Percentiles rank a stretch among this genome's conserved stretches.
These are phyloP conservation scores for Auricularia auricula-judae DNA, from an alignment of 768 basidiomycete species.

Conservation along the genomic window DNA sequence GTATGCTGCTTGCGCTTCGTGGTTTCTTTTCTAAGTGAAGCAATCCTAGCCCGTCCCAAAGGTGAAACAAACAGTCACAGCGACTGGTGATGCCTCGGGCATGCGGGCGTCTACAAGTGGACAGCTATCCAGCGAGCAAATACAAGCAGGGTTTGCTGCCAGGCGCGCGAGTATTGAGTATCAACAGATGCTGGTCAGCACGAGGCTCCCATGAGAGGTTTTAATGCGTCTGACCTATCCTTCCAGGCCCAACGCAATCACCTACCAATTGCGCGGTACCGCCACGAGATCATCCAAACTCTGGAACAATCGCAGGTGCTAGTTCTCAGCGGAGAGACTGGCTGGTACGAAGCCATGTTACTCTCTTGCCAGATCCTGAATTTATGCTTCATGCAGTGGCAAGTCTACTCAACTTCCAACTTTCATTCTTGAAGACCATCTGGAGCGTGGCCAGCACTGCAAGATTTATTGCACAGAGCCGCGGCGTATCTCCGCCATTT, in stretches of 20 bases:
- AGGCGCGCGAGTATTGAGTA: constrained; percentile 57
- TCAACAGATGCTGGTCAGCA: constrained; percentile 78
- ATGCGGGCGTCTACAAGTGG: background rate
- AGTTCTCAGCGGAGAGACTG: constrained; percentile 77
- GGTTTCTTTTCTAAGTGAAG: background rate
- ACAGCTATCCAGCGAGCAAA: constrained; percentile 30
- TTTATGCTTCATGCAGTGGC: constrained; percentile 40
- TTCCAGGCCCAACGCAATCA: constrained; percentile 57
- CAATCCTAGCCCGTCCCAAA: background rate
- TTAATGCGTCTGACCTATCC: constrained; percentile 2
- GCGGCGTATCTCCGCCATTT: constrained; percentile 90
- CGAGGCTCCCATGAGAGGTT: background rate
- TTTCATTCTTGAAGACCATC: constrained; percentile 85
- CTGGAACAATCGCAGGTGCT: constrained; percentile 72
- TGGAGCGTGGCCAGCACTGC: constrained; percentile 69
- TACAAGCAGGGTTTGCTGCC: constrained; percentile 47
- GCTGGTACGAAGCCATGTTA: constrained; percentile 36
- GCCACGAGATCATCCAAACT: constrained; percentile 55
- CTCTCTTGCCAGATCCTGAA: constrained; percentile 20
- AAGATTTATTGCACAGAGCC: constrained; percentile 95
- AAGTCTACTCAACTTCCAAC: constrained; percentile 95
- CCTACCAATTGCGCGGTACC: constrained; percentile 80
- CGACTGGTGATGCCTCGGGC: background rate
- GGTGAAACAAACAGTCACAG: background rate
- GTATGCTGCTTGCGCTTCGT: constrained; percentile 19